These are phyloP conservation scores for Cubamyces lactineus DNA, from an alignment of 768 basidiomycete species.

Conservation along the genomic window DNA sequence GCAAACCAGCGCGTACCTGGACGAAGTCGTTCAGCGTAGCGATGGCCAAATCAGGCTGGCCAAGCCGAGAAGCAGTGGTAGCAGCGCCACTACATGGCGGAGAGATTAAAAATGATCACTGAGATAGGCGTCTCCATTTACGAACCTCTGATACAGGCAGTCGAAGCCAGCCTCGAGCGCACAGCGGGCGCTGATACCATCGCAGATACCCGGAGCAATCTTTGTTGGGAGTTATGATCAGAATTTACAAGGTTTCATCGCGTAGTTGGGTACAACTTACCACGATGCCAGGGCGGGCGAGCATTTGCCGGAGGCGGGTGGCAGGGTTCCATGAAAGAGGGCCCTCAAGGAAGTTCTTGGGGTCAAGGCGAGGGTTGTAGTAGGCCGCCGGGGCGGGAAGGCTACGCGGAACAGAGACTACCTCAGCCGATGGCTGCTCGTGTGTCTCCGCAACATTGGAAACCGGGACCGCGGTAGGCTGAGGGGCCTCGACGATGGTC, in stretches of 20 bases:
- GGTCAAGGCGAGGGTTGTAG: conserved; percentile 70
- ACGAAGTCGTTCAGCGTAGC: conserved; percentile 80
- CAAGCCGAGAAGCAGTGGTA: conserved; percentile 77
- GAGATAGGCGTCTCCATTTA: neutral
- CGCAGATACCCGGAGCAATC: conserved; percentile 80
- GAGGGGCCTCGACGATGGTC: conserved; percentile 24
- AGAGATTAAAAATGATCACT: neutral
- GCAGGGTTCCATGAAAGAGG: conserved; percentile 69
- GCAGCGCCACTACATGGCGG: conserved; percentile 60
- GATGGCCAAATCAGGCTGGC: conserved; percentile 79
- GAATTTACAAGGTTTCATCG: too few species aligned
- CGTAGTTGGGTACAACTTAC: conserved; percentile 43
- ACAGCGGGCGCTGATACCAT: conserved; percentile 79
- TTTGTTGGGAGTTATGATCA: conserved; percentile 27
- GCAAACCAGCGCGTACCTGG: conserved; percentile 41
- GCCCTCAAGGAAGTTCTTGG: conserved; percentile 68
- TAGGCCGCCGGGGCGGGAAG: conserved; percentile 41
- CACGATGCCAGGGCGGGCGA: conserved; percentile 70
- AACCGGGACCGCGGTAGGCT: conserved; percentile 3
- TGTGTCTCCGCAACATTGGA: conserved; percentile 1
- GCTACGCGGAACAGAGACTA: conserved; percentile 3
- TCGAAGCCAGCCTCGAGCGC: conserved; percentile 80
- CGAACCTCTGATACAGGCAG: conserved; percentile 75
- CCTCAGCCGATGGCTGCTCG: neutral
- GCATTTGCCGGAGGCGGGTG: conserved; percentile 63